Evolutionary conservation across 2,329 filamentous ascomycete species (phyloP), one percentile per base, ranked within the genome.

Genomic region (Chaetomiaceae sp.): DNA sequence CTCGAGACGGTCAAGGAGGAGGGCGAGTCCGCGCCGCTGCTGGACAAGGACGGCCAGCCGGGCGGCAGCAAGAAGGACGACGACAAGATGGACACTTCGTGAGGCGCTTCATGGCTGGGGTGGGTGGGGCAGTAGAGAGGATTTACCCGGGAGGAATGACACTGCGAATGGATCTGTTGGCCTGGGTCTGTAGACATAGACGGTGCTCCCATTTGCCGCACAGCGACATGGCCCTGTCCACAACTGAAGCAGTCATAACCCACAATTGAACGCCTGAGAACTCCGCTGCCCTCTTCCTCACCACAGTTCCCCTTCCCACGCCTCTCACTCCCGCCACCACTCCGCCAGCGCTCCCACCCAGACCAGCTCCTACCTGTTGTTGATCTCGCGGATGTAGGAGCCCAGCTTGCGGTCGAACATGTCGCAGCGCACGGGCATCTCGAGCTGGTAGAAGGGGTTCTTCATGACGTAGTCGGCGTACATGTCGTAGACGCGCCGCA

Each of bases 401-500:
- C 79, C 77, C 54, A 96, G 66, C 66, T 88, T 88, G 58, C 90
- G 76, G 65, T 98, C 93, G 70, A 96, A 98, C 58, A 88, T 86
- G 62, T 97, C 93, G 68, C 93, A 95, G 51, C 93, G 77, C 44
- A 98, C 81, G 6, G 93, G 93, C 90, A 97, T 98, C 71, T 98
- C 93, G 47, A 95, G 75, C 62, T 93, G 90, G 69, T 97, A 97
- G 63, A 98, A 98, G 1, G 93, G 93, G 66, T 98, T 98, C 75
- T 97, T 98, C 88, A 96, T 97, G 57, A 98, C 93, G 65, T 88
- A 97, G 67, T 98, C 93, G 41, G 88, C 79, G 70, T 97, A 98
- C 42, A 97, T 70, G 65, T 97, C 93, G 65, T 98, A 97, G 59
- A 96, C 84, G 65, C 81, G 85, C 62, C 81, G 78, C 57, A 95